phyloP scores from a whole-genome alignment of 2,329 filamentous ascomycete genomes.

The Pseudocercospora cruenta region DNA sequence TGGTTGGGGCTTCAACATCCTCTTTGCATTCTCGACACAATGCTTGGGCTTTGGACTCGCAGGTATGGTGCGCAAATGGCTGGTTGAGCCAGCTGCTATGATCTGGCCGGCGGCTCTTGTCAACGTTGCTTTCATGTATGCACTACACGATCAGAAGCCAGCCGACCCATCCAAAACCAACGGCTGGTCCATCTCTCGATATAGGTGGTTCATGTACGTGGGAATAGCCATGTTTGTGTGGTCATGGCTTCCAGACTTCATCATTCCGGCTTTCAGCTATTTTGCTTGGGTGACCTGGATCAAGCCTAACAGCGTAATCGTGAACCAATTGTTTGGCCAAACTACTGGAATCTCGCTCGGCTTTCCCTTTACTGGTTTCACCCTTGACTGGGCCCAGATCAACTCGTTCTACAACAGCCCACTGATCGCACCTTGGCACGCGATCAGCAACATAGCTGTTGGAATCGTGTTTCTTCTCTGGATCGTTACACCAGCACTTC shows the following conservation, averaged over 20 bases:
- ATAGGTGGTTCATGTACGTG: constrained; percentile 79
- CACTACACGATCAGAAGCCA: constrained; percentile 61
- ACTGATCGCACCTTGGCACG: constrained; percentile 42
- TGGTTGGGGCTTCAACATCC: constrained; percentile 74
- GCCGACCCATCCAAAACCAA: constrained; percentile 57
- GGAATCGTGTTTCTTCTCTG: constrained; percentile 31
- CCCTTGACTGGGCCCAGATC: constrained; percentile 89
- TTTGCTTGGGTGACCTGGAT: constrained; percentile 89
- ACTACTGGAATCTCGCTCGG: constrained; percentile 32
- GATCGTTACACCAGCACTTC: constrained; percentile 31
- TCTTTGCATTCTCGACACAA: constrained; percentile 86
- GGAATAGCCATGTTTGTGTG: constrained; percentile 73
- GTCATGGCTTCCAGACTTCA: constrained; percentile 77
- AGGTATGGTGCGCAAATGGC: constrained; percentile 75
- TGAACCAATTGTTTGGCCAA: constrained; percentile 45
- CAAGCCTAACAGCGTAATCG: constrained; percentile 77
- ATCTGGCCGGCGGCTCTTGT: constrained; percentile 91
- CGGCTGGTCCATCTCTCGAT: constrained; percentile 80
- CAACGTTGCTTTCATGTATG: constrained; percentile 62
- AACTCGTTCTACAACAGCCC: constrained; percentile 76
- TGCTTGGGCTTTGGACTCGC: constrained; percentile 86
- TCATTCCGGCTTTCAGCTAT: constrained; percentile 84
- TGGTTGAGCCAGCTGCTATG: constrained; percentile 85
- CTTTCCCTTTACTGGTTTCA: constrained; percentile 65
- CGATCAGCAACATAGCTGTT: constrained; percentile 34